phyloP scores from a whole-genome alignment of 257 asterid species.

The Thymus mandschuricus region DNA sequence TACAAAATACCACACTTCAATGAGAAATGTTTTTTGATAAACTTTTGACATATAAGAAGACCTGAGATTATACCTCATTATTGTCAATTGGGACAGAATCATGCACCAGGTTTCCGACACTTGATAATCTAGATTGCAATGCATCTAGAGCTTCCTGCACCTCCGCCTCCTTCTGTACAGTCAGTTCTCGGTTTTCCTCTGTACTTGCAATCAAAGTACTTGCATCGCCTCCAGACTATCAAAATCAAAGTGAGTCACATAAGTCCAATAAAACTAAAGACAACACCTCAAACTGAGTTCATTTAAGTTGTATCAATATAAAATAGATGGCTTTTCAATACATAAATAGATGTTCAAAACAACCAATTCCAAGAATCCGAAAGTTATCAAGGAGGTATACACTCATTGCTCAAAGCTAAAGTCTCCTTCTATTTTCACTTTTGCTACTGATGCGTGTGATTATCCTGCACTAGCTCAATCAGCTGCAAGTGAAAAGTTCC shows the following conservation, averaged over 20 bases:
- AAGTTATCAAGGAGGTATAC: no score
- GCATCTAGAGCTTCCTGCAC: slow-evolving; percentile 79
- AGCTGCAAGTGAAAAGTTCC: neutral
- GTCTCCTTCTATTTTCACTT: neutral
- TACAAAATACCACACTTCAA: slow-evolving; percentile 36
- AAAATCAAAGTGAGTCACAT: slow-evolving; percentile 18
- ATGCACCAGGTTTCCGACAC: slow-evolving; percentile 89
- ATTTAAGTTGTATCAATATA: neutral
- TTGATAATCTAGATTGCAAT: slow-evolving; percentile 57
- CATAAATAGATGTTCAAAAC: neutral
- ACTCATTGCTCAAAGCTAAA: neutral
- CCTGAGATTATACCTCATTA: slow-evolving; percentile 60
- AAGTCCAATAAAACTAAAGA: slow-evolving; percentile 21
- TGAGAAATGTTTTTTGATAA: no score
- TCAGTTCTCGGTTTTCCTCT: slow-evolving; percentile 63
- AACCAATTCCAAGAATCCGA: neutral
- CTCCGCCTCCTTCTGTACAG: slow-evolving; percentile 66
- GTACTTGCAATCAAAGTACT: slow-evolving; percentile 53
- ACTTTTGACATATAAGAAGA: slow-evolving; percentile 5
- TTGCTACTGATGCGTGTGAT: neutral
- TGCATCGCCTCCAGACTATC: slow-evolving; percentile 68
- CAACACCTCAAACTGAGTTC: neutral
- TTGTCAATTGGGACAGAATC: slow-evolving; percentile 84
- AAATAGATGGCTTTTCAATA: neutral
- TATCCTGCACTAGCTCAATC: neutral